Conservation (phyloP, 345 rosid genomes). For the Populus davidiana region DNA sequence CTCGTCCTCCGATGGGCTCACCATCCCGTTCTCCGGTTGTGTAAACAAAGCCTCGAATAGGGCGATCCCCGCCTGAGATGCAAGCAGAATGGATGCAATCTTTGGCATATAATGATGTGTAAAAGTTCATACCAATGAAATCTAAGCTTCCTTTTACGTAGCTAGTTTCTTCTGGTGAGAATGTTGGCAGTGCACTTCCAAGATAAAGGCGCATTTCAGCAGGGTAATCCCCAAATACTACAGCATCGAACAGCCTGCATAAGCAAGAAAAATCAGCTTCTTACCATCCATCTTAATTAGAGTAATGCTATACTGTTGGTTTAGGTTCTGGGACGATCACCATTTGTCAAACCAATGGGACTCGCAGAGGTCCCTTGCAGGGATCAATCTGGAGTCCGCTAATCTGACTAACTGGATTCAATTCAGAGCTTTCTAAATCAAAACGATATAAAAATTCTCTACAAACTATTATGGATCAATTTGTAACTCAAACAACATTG, state of each 20-base stretch:
- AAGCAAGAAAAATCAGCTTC: not conserved
- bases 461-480: too few relatives aligned
- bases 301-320: too few relatives aligned
- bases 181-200: constrained; percentile 37
- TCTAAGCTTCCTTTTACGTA: constrained; percentile 42
- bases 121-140: constrained; percentile 48
- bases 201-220: constrained; percentile 36
- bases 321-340: too few relatives aligned
- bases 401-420: too few relatives aligned
- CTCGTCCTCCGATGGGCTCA: constrained; percentile 33
- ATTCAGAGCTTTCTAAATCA: too few relatives aligned
- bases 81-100: constrained; percentile 49
- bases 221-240: constrained; percentile 51
- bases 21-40: constrained; percentile 41
- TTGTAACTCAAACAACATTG: too few relatives aligned
- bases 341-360: too few relatives aligned
- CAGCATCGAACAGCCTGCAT: constrained; percentile 41
- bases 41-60: constrained; percentile 36
- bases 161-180: constrained; percentile 25
- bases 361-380: too few relatives aligned
- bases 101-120: constrained; percentile 39
- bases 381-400: too few relatives aligned
- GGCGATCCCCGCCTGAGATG: constrained; percentile 21
- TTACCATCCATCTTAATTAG: not conserved
- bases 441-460: too few relatives aligned